phyloP scores from a whole-genome alignment of 179 eudicot species.

The Spergularia azorica region DNA sequence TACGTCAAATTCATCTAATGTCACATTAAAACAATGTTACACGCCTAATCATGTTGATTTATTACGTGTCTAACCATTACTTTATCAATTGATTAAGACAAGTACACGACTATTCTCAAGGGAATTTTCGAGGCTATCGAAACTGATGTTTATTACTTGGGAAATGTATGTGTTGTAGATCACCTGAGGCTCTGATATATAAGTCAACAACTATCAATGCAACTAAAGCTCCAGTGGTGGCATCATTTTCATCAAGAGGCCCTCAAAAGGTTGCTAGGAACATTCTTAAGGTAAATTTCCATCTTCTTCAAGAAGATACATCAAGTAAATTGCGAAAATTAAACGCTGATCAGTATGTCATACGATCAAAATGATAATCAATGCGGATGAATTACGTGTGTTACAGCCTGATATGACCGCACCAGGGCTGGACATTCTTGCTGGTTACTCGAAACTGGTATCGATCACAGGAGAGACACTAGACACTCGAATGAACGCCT shows the following conservation, averaged over 20 bases:
- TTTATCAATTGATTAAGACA: too few species aligned
- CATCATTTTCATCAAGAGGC: conserved; percentile 89
- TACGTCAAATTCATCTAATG: too few species aligned
- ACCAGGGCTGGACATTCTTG: conserved; percentile 81
- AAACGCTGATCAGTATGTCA: neutral
- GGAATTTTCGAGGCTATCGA: too few species aligned
- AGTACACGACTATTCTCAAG: too few species aligned
- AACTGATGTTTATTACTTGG: too few species aligned
- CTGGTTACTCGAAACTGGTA: conserved; percentile 52
- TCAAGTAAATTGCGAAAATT: neutral
- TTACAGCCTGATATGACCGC: conserved; percentile 85
- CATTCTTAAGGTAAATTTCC: conserved; percentile 67
- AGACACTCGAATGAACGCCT: conserved; percentile 45
- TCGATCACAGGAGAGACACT: conserved; percentile 32
- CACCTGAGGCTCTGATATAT: conserved; percentile 50
- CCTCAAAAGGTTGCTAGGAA: conserved; percentile 53
- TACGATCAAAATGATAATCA: neutral
- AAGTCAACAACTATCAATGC: conserved; percentile 37
- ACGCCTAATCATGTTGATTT: too few species aligned
- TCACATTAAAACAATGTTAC: too few species aligned
- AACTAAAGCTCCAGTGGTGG: conserved; percentile 54
- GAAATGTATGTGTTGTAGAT: conserved; percentile 30
- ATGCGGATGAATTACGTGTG: neutral
- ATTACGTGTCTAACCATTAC: too few species aligned
- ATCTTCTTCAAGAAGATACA: neutral